Evolutionary conservation across 768 basidiomycete genomes (phyloP), one percentile per base, ranked within the genome.

Genomic region (Rhizopogon roseolus): DNA sequence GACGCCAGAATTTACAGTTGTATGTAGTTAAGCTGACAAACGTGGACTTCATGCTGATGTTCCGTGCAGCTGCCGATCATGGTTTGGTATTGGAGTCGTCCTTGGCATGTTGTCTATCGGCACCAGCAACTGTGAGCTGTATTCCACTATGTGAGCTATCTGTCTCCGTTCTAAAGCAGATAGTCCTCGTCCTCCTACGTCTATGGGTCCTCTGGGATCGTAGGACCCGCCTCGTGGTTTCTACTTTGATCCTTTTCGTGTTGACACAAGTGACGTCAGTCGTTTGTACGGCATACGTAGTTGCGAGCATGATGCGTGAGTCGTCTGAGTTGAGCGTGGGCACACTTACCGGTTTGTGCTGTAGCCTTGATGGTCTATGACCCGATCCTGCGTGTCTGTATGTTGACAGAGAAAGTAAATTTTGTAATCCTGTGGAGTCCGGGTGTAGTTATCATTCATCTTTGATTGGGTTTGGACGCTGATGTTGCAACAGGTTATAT

Each of bases 161-260:
- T 13, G 27, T 49, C 37, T 40, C 27, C 9, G 13, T 58, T 39
- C 55, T 16, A 9, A n/a, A 39, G 11, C 2, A 45, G 19, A 46
- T 32, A 75, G 75, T 74, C 54, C 63, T 75, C 19, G 61, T 76
- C 10, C 57, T 76, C 36, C 60, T 75, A n/a, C 69, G 71, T 2
- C 28, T 75, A 7, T 76, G 75, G 75, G 58, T 70, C 22, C 57
- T 74, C 5, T 74, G 74, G 62, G 66, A 63, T 38, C 62, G 66
- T 10, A 37, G 32, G 1, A 63, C 58, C n/a, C 53, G 55, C 5
- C 42, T 75, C 25, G 61, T 74, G 43, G 19, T 66, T 17, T 52
- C 38, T 41, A 74, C 71, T 1, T 49, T 74, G 3, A 17, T 39
- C 13, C 57, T 68, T 29, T 75, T 65, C 27, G 16, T 70, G n/a